phyloP scores from a whole-genome alignment of 768 basidiomycete genomes.

The Kwoniella pini region DNA sequence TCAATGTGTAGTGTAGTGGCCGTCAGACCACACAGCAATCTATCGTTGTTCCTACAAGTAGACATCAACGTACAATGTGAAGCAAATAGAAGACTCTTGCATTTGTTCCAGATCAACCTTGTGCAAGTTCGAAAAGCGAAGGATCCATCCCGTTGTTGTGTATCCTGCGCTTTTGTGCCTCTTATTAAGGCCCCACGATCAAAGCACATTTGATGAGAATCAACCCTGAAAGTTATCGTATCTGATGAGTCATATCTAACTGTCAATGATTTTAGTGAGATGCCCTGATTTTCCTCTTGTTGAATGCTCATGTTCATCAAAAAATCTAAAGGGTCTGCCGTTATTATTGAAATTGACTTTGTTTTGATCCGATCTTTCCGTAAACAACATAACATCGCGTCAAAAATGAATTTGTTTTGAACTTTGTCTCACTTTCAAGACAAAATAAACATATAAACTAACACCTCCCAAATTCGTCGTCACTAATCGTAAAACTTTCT shows the following conservation, averaged over 20 bases:
- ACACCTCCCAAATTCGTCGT: neutral
- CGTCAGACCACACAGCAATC: too few species aligned
- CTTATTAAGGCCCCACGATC: slow-evolving; percentile 4
- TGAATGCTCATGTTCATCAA: neutral
- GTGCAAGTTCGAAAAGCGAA: too few species aligned
- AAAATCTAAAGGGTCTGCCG: neutral
- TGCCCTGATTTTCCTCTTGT: slow-evolving; percentile 10
- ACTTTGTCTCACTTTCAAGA: neutral
- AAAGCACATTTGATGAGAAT: neutral
- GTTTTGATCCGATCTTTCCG: slow-evolving; percentile 5
- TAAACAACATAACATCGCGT: slow-evolving; percentile 7
- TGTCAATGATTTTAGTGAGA: neutral
- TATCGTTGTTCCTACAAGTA: too few species aligned
- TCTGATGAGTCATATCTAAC: slow-evolving; percentile 4
- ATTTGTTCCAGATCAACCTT: slow-evolving; percentile 6
- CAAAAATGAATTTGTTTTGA: neutral
- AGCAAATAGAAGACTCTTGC: too few species aligned
- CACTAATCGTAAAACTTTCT: neutral
- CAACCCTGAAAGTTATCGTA: neutral
- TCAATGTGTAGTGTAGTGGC: too few species aligned
- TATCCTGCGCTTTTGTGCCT: neutral
- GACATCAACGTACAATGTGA: too few species aligned
- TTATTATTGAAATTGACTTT: neutral
- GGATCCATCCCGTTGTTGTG: neutral
- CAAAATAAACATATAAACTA: neutral